phyloP scores from a whole-genome alignment of 2,329 filamentous ascomycete genomes.

The Lasiodiplodia hormozganensis region DNA sequence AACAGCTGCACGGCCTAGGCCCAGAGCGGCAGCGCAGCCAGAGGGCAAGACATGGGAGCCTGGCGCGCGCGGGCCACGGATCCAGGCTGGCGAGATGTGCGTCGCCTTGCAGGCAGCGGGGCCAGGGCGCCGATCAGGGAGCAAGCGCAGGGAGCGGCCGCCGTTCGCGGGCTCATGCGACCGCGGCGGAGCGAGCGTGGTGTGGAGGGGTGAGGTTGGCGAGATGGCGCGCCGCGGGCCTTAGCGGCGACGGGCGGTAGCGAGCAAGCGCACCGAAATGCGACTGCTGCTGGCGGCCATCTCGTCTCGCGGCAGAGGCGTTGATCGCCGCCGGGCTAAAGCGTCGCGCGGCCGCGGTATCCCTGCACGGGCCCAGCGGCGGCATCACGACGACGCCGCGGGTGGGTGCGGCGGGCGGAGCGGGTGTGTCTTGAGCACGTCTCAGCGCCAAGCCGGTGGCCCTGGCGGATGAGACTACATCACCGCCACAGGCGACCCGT shows the following conservation, averaged over 20 bases:
- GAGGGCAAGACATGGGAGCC: slow-evolving; percentile 22
- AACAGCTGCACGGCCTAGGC: slow-evolving; percentile 24
- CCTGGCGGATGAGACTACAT: slow-evolving; percentile 26
- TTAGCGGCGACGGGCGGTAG: slow-evolving; percentile 11
- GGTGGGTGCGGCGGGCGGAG: slow-evolving; percentile 1
- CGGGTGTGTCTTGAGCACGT: not conserved
- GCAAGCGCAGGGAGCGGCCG: slow-evolving; percentile 17
- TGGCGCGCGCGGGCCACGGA: slow-evolving; percentile 12
- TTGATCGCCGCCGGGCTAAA: slow-evolving; percentile 28
- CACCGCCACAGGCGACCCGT: slow-evolving; percentile 28
- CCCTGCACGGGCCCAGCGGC: slow-evolving; percentile 10
- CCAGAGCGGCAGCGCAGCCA: slow-evolving; percentile 16
- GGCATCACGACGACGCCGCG: not conserved
- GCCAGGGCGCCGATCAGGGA: slow-evolving; percentile 25
- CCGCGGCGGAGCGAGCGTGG: not conserved
- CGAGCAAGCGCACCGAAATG: slow-evolving; percentile 11
- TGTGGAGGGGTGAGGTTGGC: slow-evolving; percentile 11
- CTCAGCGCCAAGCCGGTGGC: slow-evolving; percentile 22
- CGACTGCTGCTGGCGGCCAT: slow-evolving; percentile 20
- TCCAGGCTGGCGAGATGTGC: slow-evolving; percentile 26
- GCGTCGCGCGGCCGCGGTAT: slow-evolving; percentile 19
- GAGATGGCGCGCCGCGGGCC: slow-evolving; percentile 3
- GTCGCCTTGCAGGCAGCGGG: slow-evolving; percentile 16
- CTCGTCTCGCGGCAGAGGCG: slow-evolving; percentile 28
- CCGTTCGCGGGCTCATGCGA: slow-evolving; percentile 15